phyloP scores from a whole-genome alignment of 1,284 basidiomycete genomes.

The Rhodotorula sp. region DNA sequence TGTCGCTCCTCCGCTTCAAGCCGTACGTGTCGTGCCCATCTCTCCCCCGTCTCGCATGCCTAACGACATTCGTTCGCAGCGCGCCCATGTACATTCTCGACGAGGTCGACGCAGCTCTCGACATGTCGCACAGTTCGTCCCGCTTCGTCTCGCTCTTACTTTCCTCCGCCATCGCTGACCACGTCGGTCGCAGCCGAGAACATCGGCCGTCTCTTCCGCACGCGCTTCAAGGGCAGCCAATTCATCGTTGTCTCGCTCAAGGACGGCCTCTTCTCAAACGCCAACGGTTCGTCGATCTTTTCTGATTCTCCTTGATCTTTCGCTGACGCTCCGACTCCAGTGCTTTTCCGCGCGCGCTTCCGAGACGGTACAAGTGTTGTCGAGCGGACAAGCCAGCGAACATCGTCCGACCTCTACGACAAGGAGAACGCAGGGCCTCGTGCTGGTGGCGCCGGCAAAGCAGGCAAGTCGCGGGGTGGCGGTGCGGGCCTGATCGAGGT shows the following conservation, averaged over 20 bases:
- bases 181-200: slow-evolving; percentile 57
- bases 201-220: slow-evolving; percentile 93
- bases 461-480: not conserved
- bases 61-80: not conserved
- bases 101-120: slow-evolving; percentile 87
- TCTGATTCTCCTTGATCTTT: no score
- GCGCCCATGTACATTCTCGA: slow-evolving; percentile 99
- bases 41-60: not conserved
- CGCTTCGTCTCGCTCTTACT: not conserved
- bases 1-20: slow-evolving; percentile 97
- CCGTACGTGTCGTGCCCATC: not conserved
- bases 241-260: slow-evolving; percentile 98
- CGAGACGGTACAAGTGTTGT: slow-evolving; percentile 49
- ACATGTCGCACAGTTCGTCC: slow-evolving; percentile 80
- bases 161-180: not conserved
- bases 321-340: not conserved
- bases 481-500: not conserved
- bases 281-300: slow-evolving; percentile 70
- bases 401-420: slow-evolving; percentile 35
- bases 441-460: not conserved
- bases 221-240: slow-evolving; percentile 95
- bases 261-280: slow-evolving; percentile 96
- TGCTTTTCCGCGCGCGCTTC: slow-evolving; percentile 76
- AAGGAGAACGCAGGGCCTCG: slow-evolving; percentile 31
- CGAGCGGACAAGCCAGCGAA: slow-evolving; percentile 44